Conservation (phyloP, 305 asterid genomes). For the Fraxinus platypoda region DNA sequence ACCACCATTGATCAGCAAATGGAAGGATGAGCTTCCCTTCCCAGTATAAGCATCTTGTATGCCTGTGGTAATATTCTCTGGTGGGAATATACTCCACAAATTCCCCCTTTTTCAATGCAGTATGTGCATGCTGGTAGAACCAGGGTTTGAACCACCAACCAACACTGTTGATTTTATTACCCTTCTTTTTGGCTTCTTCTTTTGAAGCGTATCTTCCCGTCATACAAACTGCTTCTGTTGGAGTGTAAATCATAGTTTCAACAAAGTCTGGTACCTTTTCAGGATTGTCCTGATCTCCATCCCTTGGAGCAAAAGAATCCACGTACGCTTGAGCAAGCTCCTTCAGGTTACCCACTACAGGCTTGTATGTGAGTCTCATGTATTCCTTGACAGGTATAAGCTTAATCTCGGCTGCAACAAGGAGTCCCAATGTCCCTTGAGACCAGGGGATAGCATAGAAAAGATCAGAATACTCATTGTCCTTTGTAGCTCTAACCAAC, state of each 20-base stretch:
- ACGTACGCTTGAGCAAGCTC: constrained; percentile 80
- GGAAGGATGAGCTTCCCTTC: constrained; percentile 96
- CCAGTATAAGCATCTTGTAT: constrained; percentile 89
- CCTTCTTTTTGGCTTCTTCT: constrained; percentile 86
- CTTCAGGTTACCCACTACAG: constrained; percentile 63
- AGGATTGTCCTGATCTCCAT: constrained; percentile 85
- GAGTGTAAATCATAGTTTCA: constrained; percentile 74
- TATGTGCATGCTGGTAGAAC: constrained; percentile 97
- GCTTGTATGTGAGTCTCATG: constrained; percentile 83
- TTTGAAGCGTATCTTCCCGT: constrained; percentile 74
- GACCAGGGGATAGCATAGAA: constrained; percentile 95
- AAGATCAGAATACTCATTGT: constrained; percentile 81
- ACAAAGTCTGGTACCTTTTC: constrained; percentile 89
- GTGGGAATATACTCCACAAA: constrained; percentile 93
- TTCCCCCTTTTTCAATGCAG: constrained; percentile 80
- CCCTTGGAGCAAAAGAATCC: constrained; percentile 82
- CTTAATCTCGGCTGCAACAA: constrained; percentile 95
- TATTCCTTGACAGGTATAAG: constrained; percentile 86
- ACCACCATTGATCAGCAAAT: constrained; percentile 93
- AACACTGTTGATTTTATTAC: constrained; percentile 66
- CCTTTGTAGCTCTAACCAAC: constrained; percentile 83
- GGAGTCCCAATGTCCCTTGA: constrained; percentile 94
- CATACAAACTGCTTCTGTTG: constrained; percentile 84
- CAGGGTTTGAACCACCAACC: constrained; percentile 98
- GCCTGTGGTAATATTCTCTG: constrained; percentile 90